Evolutionary conservation across 2,329 filamentous ascomycete species (phyloP).

Genomic region (Botrytis deweyae): DNA sequence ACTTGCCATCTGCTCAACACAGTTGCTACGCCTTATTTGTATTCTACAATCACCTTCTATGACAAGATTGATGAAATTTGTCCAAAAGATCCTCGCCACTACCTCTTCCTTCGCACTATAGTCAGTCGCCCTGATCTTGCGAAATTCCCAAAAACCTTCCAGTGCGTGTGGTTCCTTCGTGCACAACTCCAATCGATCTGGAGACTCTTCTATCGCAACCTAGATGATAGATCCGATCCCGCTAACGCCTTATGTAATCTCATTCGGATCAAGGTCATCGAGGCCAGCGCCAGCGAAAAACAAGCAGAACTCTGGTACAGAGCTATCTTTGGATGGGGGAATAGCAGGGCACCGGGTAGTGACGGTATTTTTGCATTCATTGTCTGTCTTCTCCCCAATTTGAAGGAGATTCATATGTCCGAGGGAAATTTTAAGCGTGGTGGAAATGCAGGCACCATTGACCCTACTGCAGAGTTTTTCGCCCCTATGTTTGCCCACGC

Average conservation of each 20-base stretch:
- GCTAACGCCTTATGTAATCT: neutral
- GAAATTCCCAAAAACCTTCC: neutral
- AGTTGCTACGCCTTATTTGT: constrained; percentile 2
- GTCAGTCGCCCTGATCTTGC: constrained; percentile 6
- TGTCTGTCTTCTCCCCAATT: neutral
- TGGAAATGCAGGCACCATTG: neutral
- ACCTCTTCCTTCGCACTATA: neutral
- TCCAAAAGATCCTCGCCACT: neutral
- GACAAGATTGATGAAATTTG: neutral
- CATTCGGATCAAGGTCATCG: neutral
- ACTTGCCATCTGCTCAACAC: neutral
- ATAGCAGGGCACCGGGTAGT: neutral
- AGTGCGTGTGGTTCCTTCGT: neutral
- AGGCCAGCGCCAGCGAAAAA: neutral
- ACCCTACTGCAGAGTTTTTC: neutral
- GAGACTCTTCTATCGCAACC: neutral
- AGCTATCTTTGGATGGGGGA: neutral
- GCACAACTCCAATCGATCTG: neutral
- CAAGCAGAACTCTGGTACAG: neutral
- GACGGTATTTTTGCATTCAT: neutral
- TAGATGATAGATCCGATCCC: neutral
- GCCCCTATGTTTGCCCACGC: neutral
- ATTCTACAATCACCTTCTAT: neutral
- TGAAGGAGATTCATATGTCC: neutral
- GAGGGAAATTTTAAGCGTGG: neutral